Evolutionary conservation across 1,284 basidiomycete species (phyloP).

Genomic region (Pseudozyma tsukubaensis): DNA sequence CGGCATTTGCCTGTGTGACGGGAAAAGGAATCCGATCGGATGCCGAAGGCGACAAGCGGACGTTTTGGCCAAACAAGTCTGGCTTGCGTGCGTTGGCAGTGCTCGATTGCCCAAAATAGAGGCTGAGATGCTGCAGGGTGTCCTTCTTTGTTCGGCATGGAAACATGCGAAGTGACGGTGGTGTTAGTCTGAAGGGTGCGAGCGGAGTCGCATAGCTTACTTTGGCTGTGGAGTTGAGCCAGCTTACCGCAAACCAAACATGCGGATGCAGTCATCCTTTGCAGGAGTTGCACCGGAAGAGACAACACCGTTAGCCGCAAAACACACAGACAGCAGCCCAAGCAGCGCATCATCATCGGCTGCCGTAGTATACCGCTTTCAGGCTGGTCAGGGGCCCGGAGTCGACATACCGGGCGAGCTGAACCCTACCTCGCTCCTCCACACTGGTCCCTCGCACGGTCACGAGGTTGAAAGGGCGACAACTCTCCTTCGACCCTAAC

Average conservation of each 20-base stretch:
- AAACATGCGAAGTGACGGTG: conserved; percentile 13
- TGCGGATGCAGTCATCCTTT: conserved; percentile 10
- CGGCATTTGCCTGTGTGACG: not conserved
- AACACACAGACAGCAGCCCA: too few relatives aligned
- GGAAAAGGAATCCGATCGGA: not conserved
- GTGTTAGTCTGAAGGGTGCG: too few relatives aligned
- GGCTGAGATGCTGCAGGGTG: not conserved
- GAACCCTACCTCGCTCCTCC: conserved; percentile 4
- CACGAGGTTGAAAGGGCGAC: not conserved
- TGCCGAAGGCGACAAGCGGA: conserved; percentile 4
- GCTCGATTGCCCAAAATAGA: conserved; percentile 10
- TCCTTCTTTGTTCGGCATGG: not conserved
- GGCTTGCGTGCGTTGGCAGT: conserved; percentile 4
- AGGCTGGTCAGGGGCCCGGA: not conserved
- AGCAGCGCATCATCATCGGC: too few relatives aligned
- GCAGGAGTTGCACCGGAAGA: too few relatives aligned
- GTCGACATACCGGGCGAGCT: not conserved
- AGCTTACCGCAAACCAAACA: too few relatives aligned
- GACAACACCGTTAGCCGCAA: too few relatives aligned
- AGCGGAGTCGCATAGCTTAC: conserved; percentile 10
- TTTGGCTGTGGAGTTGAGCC: not conserved
- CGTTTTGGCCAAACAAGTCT: not conserved
- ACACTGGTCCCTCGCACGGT: not conserved
- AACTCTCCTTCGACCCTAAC: too few relatives aligned
- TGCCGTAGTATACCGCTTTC: too few relatives aligned